Base-by-base conservation (phyloP, 2,329 filamentous ascomycete genomes). In the Colletotrichum phormii region DNA sequence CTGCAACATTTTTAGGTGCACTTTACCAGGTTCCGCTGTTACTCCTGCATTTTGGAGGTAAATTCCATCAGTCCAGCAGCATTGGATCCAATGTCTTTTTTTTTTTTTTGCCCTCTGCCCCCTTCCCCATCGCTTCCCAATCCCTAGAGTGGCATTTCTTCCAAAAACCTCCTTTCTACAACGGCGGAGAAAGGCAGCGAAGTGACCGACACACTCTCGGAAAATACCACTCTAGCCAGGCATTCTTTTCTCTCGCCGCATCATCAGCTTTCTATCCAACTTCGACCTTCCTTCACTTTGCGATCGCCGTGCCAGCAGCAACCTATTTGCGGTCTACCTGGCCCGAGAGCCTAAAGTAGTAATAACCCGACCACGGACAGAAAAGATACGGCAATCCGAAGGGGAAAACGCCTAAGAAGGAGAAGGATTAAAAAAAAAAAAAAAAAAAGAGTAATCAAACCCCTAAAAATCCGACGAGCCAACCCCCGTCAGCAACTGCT, bases 401-500 rank as follows among this genome's bases (percentile, higher is more conserved):
- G 18, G 42, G 42, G 42, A 49, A 49, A 49, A 49, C 42, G 42
- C 42, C 42, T 49, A 22, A 22, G 31, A 37, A 22, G 31, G 26
- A 49, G 26, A 26, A 22, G 9, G 18, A 1, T 5, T 29, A 4
- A 24, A 46, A 4, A 24, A 42, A 42, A 26, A 26, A 29, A 61
- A 31, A 49, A 33, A 29, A 46, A 31, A 46, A 59, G 49, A 72
- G 66, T 51, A 72, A 69, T 5, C 29, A 64, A 55, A 55, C 57
- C 71, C 67, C 71, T 57, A 60, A 71, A 72, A 71, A 61, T 65
- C 55, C 49, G 58, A 58, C 66, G 55, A 73, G 35, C 71, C 71
- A 70, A 73, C 71, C 71, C 70, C 71, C 71, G 61, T 71, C 71
- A 70, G 71, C 55, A 65, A 49, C 66, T 54, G 55, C 71, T 72